phyloP scores from a whole-genome alignment of 163 green algal species.

The Dunaliella salina region DNA sequence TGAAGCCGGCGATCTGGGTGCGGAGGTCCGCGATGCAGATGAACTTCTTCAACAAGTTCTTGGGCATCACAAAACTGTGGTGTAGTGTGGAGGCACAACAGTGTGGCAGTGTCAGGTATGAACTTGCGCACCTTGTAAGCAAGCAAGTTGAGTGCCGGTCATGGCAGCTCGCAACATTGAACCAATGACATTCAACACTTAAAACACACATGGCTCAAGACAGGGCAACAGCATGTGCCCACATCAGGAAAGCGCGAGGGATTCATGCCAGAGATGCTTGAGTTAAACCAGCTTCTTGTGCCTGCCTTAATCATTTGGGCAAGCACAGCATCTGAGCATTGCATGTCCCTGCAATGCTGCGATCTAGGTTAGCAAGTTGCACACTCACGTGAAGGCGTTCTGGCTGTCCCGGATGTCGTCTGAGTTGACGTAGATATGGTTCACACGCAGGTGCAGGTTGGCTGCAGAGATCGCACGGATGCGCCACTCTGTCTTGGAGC shows the following conservation, averaged over 20 bases:
- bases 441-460: conserved; percentile 98
- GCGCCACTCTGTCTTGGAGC: conserved; percentile 96
- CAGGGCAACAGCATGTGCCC: no score
- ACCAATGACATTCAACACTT: no score
- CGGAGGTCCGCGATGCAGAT: conserved; percentile 96
- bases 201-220: no score
- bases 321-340: no score
- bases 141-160: no score
- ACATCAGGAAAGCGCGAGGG: no score
- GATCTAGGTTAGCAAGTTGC: neutral
- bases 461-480: conserved; percentile 92
- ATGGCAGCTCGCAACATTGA: neutral
- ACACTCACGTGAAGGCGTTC: conserved; percentile 73
- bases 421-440: conserved; percentile 98
- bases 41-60: conserved; percentile 99
- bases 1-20: conserved; percentile 91
- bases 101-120: neutral
- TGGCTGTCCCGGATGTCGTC: conserved; percentile 75
- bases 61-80: conserved; percentile 89
- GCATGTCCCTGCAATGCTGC: neutral
- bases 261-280: no score
- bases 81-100: neutral
- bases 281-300: no score
- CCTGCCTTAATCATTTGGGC: no score
- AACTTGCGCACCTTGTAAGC: neutral